Evolutionary conservation across 441 rosid genomes (phyloP).

Genomic region (Gossypium schwendimanii): DNA sequence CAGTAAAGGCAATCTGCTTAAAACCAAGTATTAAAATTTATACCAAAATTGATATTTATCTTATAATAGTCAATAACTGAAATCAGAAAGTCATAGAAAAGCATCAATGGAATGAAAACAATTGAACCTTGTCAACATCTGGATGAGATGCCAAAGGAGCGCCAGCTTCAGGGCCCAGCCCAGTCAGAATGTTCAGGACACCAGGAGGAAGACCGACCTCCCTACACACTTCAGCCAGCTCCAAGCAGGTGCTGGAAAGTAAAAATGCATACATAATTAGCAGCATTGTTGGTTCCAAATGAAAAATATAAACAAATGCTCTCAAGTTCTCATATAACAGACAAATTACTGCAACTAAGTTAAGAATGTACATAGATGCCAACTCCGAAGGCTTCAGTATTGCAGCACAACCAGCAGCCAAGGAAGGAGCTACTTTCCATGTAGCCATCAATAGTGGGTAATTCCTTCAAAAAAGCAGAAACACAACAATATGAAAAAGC

Average conservation of each 20-base stretch:
- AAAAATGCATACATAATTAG: conserved; percentile 9
- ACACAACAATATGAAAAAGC: not conserved
- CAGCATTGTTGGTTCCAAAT: not conserved
- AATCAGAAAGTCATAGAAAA: conserved; percentile 11
- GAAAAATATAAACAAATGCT: not conserved
- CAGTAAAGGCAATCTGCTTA: conserved; percentile 83
- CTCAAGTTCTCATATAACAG: not conserved
- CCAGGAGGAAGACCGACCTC: conserved; percentile 96
- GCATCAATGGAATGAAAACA: conserved; percentile 5
- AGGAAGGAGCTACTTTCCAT: conserved; percentile 98
- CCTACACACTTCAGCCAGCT: conserved; percentile 81
- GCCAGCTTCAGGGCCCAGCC: conserved; percentile 94
- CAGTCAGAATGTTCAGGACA: conserved; percentile 84
- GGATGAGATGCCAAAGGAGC: conserved; percentile 94
- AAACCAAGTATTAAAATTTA: conserved; percentile 19
- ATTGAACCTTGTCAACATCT: conserved; percentile 78
- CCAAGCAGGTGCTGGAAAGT: conserved; percentile 82
- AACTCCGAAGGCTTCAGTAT: conserved; percentile 90
- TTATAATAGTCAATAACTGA: not conserved
- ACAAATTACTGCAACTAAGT: conserved; percentile 13
- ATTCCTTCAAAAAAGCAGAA: conserved; percentile 56
- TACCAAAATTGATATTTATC: not conserved
- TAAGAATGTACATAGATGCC: conserved; percentile 64
- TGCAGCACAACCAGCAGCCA: conserved; percentile 97
- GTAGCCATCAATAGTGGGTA: conserved; percentile 90